Evolutionary conservation across 2,329 filamentous ascomycete genomes (phyloP), one percentile per base, ranked within the genome.

Genomic region (Harringtonia lauricola): DNA sequence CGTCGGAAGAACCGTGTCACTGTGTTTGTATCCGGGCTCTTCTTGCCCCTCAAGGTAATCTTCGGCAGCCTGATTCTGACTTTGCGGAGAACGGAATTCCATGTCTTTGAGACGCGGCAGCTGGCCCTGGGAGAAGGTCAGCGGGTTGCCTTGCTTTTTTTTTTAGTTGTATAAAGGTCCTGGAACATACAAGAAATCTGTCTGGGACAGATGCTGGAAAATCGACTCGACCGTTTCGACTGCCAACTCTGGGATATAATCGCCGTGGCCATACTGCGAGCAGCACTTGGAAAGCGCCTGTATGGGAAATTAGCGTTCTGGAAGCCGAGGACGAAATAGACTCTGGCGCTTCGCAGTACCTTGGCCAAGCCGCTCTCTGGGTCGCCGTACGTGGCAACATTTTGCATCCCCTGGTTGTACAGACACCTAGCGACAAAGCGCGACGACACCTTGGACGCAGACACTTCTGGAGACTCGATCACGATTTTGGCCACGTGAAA

Each of bases 331-430:
- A 26, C 12, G 12, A 15, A 37, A 24, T 26, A 24, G 21, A n/a
- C n/a, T n/a, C n/a, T n/a, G n/a, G n/a, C n/a, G n/a, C n/a, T n/a
- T n/a, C n/a, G n/a, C n/a, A n/a, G 6, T 22, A 41, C 36, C 4
- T 26, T 34, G 18, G 34, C 17, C n/a, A 43, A 12, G 8, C 10
- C 10, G 21, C 13, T 14, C 2, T 8, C 15, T 8, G 19, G 17
- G 17, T 46, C 33, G 42, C 47, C 49, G 31, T 45, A 3, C 12
- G 10, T 12, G 13, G 33, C 12, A 10, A 51, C 49, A 8, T 48
- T 49, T 41, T 51, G 41, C 34, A 46, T 13, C 13, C 50, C 50
- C 14, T 52, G 50, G 1, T 21, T 35, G 44, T 49, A 52, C 21
- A 52, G 12, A 17, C 50, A 52, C 22, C 49, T 49, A 2, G 46